Evolutionary conservation across 129 eudicot genomes (phyloP).

Genomic region (Lactuca saligna): DNA sequence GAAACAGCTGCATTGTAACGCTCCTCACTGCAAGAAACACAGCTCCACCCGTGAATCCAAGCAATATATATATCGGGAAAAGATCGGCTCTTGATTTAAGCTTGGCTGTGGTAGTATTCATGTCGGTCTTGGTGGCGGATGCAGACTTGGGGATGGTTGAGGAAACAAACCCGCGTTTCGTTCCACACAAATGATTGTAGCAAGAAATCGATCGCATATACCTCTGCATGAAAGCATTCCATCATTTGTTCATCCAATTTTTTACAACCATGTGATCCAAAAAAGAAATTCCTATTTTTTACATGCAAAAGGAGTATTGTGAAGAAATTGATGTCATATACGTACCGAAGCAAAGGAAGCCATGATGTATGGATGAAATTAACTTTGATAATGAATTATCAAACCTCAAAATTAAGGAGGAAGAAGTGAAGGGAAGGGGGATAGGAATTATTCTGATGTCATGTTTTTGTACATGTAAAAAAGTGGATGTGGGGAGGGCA

Average conservation of each 20-base stretch:
- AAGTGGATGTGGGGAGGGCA: slow-evolving; percentile 4
- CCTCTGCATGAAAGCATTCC: slow-evolving; percentile 18
- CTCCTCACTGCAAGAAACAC: slow-evolving; percentile 33
- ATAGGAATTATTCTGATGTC: not conserved
- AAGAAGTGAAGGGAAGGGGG: not conserved
- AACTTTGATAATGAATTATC: slow-evolving; percentile 12
- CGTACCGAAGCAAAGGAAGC: slow-evolving; percentile 31
- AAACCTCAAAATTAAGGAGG: not conserved
- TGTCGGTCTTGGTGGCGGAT: not conserved
- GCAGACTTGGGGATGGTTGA: slow-evolving; percentile 13
- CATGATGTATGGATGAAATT: slow-evolving; percentile 10
- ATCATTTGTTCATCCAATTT: not conserved
- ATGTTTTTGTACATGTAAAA: slow-evolving; percentile 3
- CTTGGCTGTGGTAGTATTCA: not conserved
- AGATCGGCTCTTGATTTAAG: slow-evolving; percentile 33
- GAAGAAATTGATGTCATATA: not conserved
- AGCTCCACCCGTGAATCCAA: slow-evolving; percentile 36
- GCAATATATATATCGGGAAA: slow-evolving; percentile 37
- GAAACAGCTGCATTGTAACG: slow-evolving; percentile 27
- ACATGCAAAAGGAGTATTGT: not conserved
- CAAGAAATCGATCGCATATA: slow-evolving; percentile 20
- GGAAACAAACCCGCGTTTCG: slow-evolving; percentile 17
- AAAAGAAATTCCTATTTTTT: not conserved
- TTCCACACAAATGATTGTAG: not conserved
- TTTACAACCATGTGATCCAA: not conserved